Evolutionary conservation across 495 filamentous ascomycete genomes (phyloP).

Genomic region (Wilcoxina mikolae): DNA sequence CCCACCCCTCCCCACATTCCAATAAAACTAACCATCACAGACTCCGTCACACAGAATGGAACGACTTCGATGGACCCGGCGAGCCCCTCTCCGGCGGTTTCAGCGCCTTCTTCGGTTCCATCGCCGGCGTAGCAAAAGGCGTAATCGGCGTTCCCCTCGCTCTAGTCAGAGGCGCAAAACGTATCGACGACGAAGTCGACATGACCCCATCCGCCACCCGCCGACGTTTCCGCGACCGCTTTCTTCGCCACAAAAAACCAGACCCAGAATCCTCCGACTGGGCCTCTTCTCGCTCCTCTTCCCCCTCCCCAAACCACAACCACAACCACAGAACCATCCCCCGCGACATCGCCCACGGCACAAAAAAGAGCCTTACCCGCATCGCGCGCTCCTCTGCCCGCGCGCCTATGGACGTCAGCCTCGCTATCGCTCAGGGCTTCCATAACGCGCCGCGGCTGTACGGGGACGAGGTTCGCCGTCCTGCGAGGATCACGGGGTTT

Average conservation of each 20-base stretch:
- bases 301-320: neutral
- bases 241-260: neutral
- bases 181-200: constrained; percentile 25
- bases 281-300: neutral
- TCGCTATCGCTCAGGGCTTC: constrained; percentile 65
- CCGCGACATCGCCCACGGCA: constrained; percentile 22
- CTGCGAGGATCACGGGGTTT: constrained; percentile 50
- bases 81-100: constrained; percentile 55
- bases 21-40: constrained; percentile 7
- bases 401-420: constrained; percentile 50
- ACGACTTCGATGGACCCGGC: constrained; percentile 63
- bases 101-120: constrained; percentile 39
- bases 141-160: constrained; percentile 15
- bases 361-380: constrained; percentile 21
- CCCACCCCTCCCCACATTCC: neutral
- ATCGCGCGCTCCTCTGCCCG: constrained; percentile 15
- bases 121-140: constrained; percentile 33
- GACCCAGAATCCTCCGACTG: neutral
- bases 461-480: constrained; percentile 44
- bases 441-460: constrained; percentile 72
- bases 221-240: constrained; percentile 7
- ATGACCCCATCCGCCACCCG: constrained; percentile 8
- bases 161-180: constrained; percentile 14
- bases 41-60: constrained; percentile 59
- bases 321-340: constrained; percentile 11